These are phyloP conservation scores for Fusarium redolens DNA, from an alignment of 2,329 filamentous ascomycete species.

Conservation along the genomic window DNA sequence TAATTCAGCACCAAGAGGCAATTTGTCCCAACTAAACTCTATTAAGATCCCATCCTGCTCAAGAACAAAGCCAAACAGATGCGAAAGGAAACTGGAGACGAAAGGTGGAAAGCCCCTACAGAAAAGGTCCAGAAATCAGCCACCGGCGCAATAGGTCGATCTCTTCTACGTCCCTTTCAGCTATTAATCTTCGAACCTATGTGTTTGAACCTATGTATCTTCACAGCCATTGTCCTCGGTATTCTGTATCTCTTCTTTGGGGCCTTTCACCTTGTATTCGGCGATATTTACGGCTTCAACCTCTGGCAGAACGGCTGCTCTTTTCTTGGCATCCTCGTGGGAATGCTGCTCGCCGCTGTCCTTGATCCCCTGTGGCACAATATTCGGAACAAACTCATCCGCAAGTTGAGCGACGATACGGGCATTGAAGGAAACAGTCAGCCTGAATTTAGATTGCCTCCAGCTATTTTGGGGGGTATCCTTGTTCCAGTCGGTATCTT, in stretches of 20 bases:
- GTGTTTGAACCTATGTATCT: constrained; percentile 83
- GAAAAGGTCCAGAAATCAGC: constrained; percentile 80
- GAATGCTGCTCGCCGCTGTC: constrained; percentile 72
- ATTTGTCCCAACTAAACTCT: constrained; percentile 4
- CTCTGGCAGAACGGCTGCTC: constrained; percentile 83
- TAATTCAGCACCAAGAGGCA: neutral
- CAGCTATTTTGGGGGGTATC: constrained; percentile 78
- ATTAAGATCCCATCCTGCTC: constrained; percentile 72
- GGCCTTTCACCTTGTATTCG: constrained; percentile 85
- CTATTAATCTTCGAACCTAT: constrained; percentile 86
- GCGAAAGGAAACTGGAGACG: constrained; percentile 81
- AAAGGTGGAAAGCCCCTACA: constrained; percentile 79
- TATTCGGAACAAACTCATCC: constrained; percentile 68
- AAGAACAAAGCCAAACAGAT: constrained; percentile 76
- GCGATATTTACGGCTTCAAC: constrained; percentile 78
- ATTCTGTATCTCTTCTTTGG: constrained; percentile 93
- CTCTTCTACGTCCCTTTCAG: constrained; percentile 78
- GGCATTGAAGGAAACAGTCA: constrained; percentile 71
- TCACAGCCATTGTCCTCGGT: constrained; percentile 86
- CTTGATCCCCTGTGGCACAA: constrained; percentile 75
- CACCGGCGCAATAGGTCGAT: constrained; percentile 65
- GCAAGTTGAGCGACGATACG: constrained; percentile 61
- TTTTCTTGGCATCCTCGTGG: constrained; percentile 78
- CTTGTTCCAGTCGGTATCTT: constrained; percentile 86
- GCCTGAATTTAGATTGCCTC: constrained; percentile 87